These are phyloP conservation scores for Globisporangium cystogenes DNA, from an alignment of 352 stramenopile genomes.

Conservation along the genomic window DNA sequence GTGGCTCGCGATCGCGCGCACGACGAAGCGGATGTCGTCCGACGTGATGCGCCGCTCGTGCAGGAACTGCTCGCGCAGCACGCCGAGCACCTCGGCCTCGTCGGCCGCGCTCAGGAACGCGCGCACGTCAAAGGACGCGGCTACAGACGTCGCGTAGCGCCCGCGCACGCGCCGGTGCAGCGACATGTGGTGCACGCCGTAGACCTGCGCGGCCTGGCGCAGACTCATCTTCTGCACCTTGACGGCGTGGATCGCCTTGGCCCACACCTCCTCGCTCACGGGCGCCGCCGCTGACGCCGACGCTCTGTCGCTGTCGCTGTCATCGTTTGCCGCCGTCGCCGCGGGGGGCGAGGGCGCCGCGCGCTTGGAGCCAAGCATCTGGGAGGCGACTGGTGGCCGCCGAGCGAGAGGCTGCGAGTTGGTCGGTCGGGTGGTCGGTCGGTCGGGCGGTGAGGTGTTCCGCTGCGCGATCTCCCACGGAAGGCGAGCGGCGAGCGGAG, in stretches of 20 bases:
- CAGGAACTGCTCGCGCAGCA: conserved; percentile 34
- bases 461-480: no score
- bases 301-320: no score
- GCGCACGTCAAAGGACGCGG: conserved; percentile 13
- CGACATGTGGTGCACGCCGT: conserved; percentile 44
- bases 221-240: conserved; percentile 42
- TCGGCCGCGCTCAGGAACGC: conserved; percentile 22
- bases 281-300: no score
- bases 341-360: neutral
- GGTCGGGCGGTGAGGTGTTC: no score
- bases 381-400: no score
- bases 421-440: no score
- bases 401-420: no score
- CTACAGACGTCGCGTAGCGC: conserved; percentile 3
- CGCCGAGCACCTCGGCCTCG: conserved; percentile 28
- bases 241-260: conserved; percentile 33
- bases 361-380: neutral
- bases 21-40: conserved; percentile 41
- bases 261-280: conserved; percentile 34
- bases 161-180: conserved; percentile 16
- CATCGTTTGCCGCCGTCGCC: neutral
- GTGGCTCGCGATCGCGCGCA: conserved; percentile 37
- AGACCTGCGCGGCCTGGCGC: conserved; percentile 27
- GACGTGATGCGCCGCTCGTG: conserved; percentile 37
- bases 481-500: no score